These are phyloP conservation scores for Phellopilus nigrolimitatus DNA, from an alignment of 1,284 basidiomycete species.

Conservation along the genomic window DNA sequence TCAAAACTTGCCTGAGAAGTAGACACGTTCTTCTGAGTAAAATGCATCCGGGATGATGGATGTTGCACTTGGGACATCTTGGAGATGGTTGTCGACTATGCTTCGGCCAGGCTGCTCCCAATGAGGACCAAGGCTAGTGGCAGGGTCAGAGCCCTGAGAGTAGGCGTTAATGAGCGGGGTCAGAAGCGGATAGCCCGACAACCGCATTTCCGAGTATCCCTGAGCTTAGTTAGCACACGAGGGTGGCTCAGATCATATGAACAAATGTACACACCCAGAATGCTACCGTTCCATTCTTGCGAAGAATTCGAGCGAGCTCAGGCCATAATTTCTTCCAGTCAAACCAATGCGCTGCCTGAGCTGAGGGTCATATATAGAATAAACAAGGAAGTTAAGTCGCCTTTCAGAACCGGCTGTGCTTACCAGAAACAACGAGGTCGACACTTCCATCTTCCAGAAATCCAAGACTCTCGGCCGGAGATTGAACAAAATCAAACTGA, in stretches of 20 bases:
- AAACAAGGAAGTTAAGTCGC: neutral
- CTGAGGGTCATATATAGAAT: constrained; percentile 32
- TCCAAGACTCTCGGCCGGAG: constrained; percentile 51
- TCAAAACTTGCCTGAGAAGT: constrained; percentile 45
- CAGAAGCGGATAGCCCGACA: constrained; percentile 55
- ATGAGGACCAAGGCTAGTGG: constrained; percentile 61
- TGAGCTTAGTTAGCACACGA: no score
- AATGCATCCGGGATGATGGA: constrained; percentile 33
- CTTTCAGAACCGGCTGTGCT: neutral
- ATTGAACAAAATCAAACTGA: constrained; percentile 45
- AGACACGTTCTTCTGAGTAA: constrained; percentile 44
- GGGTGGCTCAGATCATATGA: neutral
- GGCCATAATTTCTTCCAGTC: constrained; percentile 71
- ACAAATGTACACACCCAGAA: constrained; percentile 55
- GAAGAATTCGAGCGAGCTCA: constrained; percentile 59
- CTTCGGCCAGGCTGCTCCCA: constrained; percentile 80
- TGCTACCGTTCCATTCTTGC: constrained; percentile 65
- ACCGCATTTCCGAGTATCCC: constrained; percentile 77
- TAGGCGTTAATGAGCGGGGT: constrained; percentile 59
- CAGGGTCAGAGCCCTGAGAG: constrained; percentile 49
- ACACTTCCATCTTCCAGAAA: constrained; percentile 53
- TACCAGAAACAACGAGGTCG: constrained; percentile 75
- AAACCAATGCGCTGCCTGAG: constrained; percentile 88
- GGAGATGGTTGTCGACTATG: constrained; percentile 69
- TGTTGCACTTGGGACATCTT: constrained; percentile 60